phyloP scores from a whole-genome alignment of 108 stramenopile species.

The Cyclostephanos tholiformis region DNA sequence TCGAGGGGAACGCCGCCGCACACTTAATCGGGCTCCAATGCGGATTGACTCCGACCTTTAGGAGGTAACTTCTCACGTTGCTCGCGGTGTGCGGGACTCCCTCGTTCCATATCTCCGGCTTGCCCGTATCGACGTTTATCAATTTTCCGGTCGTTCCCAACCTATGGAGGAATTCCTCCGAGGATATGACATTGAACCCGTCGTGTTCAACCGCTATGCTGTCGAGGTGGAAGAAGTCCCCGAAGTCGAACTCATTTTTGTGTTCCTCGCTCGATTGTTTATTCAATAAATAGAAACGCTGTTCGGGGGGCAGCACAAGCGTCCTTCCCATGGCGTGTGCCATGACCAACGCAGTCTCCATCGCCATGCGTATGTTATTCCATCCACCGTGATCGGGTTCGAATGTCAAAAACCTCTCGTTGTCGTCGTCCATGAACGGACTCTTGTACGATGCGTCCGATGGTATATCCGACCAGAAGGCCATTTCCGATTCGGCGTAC shows the following conservation, averaged over 20 bases:
- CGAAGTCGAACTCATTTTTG: conserved; percentile 70
- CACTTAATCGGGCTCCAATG: conserved; percentile 73
- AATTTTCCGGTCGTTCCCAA: conserved; percentile 62
- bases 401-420: conserved; percentile 87
- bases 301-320: conserved; percentile 85
- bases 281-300: conserved; percentile 60
- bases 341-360: conserved; percentile 84
- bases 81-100: conserved; percentile 3
- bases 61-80: conserved; percentile 42
- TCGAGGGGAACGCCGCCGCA: conserved; percentile 73
- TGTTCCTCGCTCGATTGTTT: conserved; percentile 34
- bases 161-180: conserved; percentile 83
- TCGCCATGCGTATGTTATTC: conserved; percentile 59
- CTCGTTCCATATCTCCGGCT: conserved; percentile 45
- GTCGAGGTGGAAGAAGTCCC: conserved; percentile 83
- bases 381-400: conserved; percentile 71
- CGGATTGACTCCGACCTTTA: conserved; percentile 56
- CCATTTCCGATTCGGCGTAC: conserved; percentile 75
- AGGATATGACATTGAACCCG: conserved; percentile 78
- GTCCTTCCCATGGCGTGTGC: conserved; percentile 90
- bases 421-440: conserved; percentile 58
- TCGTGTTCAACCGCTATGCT: conserved; percentile 75
- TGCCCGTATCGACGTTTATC: conserved; percentile 21
- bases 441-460: conserved; percentile 59
- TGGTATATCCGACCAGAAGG: conserved; percentile 86